phyloP scores from a whole-genome alignment of 108 stramenopile species.

The Cyclotella choctawhatcheeana region DNA sequence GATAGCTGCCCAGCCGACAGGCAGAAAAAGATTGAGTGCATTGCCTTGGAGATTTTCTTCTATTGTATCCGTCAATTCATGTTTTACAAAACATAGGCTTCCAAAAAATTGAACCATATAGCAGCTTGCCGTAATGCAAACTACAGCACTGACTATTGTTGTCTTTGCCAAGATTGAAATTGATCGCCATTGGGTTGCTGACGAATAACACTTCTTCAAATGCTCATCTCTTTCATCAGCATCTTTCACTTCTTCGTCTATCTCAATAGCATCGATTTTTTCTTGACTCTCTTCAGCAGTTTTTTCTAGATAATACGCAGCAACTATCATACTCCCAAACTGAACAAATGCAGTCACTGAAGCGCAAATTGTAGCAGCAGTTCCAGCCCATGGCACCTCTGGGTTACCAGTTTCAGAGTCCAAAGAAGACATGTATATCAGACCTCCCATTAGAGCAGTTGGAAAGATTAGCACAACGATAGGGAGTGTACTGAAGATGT shows the following conservation, averaged over 20 bases:
- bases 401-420: conserved; percentile 41
- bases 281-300: conserved; percentile 33
- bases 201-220: conserved; percentile 44
- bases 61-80: conserved; percentile 56
- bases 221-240: conserved; percentile 55
- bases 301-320: conserved; percentile 60
- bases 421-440: conserved; percentile 55
- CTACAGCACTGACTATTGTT: conserved; percentile 25
- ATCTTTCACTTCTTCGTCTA: conserved; percentile 59
- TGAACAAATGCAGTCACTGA: conserved; percentile 60
- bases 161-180: conserved; percentile 40
- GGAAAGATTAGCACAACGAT: conserved; percentile 63
- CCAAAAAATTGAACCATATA: conserved; percentile 65
- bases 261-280: conserved; percentile 53
- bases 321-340: conserved; percentile 61
- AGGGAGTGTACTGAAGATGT: conserved; percentile 63
- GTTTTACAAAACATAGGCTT: conserved; percentile 47
- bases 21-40: conserved; percentile 49
- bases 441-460: conserved; percentile 58
- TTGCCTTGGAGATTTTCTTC: conserved; percentile 54
- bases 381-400: conserved; percentile 52
- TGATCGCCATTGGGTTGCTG: conserved; percentile 50
- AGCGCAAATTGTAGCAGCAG: conserved; percentile 49
- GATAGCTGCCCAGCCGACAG: conserved; percentile 50
- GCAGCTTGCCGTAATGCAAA: conserved; percentile 49